Evolutionary conservation across 768 basidiomycete species (phyloP).

Genomic region (Chalciporus sphaerocephalus): DNA sequence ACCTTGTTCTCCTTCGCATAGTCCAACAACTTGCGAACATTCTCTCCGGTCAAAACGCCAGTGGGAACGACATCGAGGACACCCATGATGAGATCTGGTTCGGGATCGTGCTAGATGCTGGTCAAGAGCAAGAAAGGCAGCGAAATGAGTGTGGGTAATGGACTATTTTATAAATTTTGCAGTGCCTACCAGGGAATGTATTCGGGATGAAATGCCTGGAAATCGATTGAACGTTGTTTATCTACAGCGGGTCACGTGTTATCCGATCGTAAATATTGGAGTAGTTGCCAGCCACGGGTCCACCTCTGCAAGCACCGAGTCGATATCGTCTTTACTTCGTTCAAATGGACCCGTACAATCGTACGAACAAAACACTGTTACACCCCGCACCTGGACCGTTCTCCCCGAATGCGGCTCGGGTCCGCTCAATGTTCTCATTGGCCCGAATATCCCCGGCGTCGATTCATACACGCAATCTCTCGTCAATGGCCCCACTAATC

Average conservation of each 20-base stretch:
- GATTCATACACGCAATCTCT: background rate
- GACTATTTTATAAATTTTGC: background rate
- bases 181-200: conserved; percentile 12
- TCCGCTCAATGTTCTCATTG: background rate
- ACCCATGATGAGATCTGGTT: conserved; percentile 49
- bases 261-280: too few species aligned
- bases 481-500: background rate
- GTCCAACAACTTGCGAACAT: conserved; percentile 92
- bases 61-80: conserved; percentile 83
- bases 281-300: too few species aligned
- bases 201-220: background rate
- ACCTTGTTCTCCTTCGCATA: conserved; percentile 90
- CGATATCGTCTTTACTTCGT: too few species aligned
- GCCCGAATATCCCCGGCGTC: conserved; percentile 10
- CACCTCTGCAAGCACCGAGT: too few species aligned
- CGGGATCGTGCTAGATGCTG: conserved; percentile 12
- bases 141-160: background rate
- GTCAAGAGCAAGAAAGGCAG: background rate
- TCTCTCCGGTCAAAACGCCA: conserved; percentile 92
- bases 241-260: background rate
- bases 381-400: background rate
- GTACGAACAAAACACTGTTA: background rate
- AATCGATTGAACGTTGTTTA: background rate
- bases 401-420: background rate
- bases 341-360: background rate